phyloP scores from a whole-genome alignment of 2,329 filamentous ascomycete genomes.

The Aspergillus luchuensis region DNA sequence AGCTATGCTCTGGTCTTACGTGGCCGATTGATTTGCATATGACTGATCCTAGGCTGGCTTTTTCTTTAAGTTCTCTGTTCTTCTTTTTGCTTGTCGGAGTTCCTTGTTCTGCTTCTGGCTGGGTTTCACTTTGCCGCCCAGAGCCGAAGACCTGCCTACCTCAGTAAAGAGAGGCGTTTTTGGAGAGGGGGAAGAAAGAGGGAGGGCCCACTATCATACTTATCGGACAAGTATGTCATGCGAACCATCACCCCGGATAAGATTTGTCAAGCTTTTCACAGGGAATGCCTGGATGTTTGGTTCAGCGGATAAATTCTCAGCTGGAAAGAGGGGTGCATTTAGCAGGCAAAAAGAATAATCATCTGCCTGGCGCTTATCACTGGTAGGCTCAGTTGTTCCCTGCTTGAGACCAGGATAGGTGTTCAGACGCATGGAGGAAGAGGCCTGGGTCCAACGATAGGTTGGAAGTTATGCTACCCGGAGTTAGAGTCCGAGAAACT shows the following conservation, averaged over 20 bases:
- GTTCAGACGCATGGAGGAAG: not conserved
- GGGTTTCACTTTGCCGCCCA: not conserved
- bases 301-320: conserved; percentile 7
- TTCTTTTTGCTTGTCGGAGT: not conserved
- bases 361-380: not conserved
- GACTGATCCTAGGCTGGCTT: conserved; percentile 14
- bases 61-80: not conserved
- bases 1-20: conserved; percentile 8
- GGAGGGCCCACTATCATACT: conserved; percentile 8
- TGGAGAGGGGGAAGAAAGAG: too few relatives aligned
- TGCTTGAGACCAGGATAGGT: conserved; percentile 7
- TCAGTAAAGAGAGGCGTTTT: not conserved
- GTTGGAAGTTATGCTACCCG: not conserved
- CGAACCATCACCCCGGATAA: conserved; percentile 12
- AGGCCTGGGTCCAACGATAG: not conserved
- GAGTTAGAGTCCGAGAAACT: not conserved
- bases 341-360: not conserved
- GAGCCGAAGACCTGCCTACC: not conserved
- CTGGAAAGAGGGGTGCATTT: not conserved
- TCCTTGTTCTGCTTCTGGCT: not conserved
- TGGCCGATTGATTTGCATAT: conserved; percentile 15
- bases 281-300: not conserved
- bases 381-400: not conserved
- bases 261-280: conserved; percentile 15
- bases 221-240: conserved; percentile 8